phyloP scores from a whole-genome alignment of 2,329 filamentous ascomycete species.

The Cladosporium sp. region DNA sequence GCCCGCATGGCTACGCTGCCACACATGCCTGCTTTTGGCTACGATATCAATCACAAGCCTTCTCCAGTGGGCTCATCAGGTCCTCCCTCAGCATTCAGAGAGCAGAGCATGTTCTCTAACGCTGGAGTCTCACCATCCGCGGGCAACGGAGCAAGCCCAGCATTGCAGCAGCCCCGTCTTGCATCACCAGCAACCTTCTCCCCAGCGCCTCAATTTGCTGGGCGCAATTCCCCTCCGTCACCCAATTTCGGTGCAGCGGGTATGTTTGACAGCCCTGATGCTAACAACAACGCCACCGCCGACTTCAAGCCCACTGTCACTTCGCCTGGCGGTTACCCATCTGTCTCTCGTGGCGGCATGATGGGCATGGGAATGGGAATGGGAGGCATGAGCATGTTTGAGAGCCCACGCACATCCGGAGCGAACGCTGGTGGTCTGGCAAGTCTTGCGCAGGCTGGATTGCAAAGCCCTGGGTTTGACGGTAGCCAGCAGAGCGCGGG shows the following conservation, averaged over 20 bases:
- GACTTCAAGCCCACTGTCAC: conserved; percentile 13
- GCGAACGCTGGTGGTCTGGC: conserved; percentile 13
- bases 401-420: conserved; percentile 24
- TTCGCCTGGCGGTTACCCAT: conserved; percentile 11
- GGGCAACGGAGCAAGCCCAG: background rate
- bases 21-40: conserved; percentile 23
- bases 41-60: conserved; percentile 16
- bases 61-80: conserved; percentile 9
- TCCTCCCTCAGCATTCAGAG: conserved; percentile 21
- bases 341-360: conserved; percentile 11
- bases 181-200: conserved; percentile 26
- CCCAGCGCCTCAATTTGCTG: conserved; percentile 15
- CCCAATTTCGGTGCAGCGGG: conserved; percentile 23
- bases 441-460: conserved; percentile 19
- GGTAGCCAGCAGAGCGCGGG: conserved; percentile 28
- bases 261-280: conserved; percentile 26
- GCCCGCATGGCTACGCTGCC: conserved; percentile 11
- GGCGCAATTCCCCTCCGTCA: conserved; percentile 17
- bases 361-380: conserved; percentile 14
- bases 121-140: conserved; percentile 12
- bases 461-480: conserved; percentile 29
- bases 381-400: conserved; percentile 26
- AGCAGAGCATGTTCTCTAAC: conserved; percentile 26
- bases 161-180: conserved; percentile 20
- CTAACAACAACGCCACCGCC: background rate